Base-by-base conservation (phyloP, 2,329 filamentous ascomycete genomes). In the Septoria petroselini region DNA sequence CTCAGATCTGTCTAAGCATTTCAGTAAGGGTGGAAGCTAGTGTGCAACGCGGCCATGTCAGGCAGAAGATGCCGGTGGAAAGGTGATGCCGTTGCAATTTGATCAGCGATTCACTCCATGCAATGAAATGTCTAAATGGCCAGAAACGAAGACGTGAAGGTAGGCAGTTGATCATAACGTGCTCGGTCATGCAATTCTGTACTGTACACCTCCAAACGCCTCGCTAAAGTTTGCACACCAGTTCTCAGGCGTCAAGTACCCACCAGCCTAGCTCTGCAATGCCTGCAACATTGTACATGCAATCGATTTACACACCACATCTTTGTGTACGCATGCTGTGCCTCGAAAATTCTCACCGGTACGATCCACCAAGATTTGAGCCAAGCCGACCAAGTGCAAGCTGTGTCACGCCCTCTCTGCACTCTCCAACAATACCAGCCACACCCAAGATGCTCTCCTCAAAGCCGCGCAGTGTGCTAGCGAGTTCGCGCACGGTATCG, bases 391-490 rank as follows among this genome's bases (percentile, higher is more conserved):
- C 67, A 25, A 70, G 41, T 21, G 64, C 60, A 31, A 74, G 62
- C 62, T 73, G 70, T 42, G 71, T 71, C 19, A 76, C 72, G 29
- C 71, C 69, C 52, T 76, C 75, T 58, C 73, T 67, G 45, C 71
- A 72, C 50, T 68, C 66, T 37, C 74, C 74, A 12, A 77, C 73
- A 54, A 68, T 68, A 54, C 69, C 70, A 14, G 74, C 75, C 6
- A 72, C 72, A n/a, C 69, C 66, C 34, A 76, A 43, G 52, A 77
- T 75, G 7, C 73, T 74, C n/a, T 66, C 67, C 57, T 77, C 74
- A 50, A 77, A 76, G 8, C 70, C 72, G 51, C 70, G 69, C 47
- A 77, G 58, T 31, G 73, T 72, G 30, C 71, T 70, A 2, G 72
- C 71, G 38, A 77, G 61, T 62, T 76, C 73, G 33, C 62, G 67